Evolutionary conservation across 306 rosid genomes (phyloP).

Genomic region (Ormosia semicastrata): DNA sequence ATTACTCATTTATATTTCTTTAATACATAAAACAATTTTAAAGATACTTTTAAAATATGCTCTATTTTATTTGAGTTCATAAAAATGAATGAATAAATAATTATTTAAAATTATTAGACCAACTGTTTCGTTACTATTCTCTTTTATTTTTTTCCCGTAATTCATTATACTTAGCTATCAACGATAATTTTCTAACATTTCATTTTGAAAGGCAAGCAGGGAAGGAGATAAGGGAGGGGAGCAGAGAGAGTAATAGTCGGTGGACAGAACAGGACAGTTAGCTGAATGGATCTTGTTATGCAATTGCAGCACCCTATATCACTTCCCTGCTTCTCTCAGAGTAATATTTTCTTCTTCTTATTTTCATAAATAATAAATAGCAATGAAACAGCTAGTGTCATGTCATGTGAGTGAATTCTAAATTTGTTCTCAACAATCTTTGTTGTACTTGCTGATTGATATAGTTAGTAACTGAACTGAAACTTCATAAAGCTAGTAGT

Average conservation of each 20-base stretch:
- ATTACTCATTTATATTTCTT: no score
- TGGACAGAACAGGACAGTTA: conserved; percentile 8
- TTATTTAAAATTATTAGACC: not conserved
- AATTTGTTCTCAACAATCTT: not conserved
- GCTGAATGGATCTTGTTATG: conserved; percentile 54
- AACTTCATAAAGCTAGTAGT: conserved; percentile 16
- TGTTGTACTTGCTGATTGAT: conserved; percentile 5
- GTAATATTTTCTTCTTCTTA: conserved; percentile 24
- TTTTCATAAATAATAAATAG: not conserved
- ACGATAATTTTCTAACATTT: not conserved
- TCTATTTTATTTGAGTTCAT: not conserved
- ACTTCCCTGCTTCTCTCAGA: conserved; percentile 39
- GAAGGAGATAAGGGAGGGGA: conserved; percentile 24
- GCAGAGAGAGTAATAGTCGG: not conserved
- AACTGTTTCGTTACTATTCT: not conserved
- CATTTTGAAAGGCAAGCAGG: not conserved
- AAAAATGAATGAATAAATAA: not conserved
- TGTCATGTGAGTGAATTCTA: not conserved
- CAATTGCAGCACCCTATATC: conserved; percentile 22
- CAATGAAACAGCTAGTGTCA: not conserved
- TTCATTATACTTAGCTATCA: not conserved
- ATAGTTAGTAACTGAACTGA: not conserved
- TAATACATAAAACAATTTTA: no score
- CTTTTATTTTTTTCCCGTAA: not conserved
- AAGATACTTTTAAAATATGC: not conserved